Conservation (phyloP, 441 rosid species). For the Euphorbia corollata region DNA sequence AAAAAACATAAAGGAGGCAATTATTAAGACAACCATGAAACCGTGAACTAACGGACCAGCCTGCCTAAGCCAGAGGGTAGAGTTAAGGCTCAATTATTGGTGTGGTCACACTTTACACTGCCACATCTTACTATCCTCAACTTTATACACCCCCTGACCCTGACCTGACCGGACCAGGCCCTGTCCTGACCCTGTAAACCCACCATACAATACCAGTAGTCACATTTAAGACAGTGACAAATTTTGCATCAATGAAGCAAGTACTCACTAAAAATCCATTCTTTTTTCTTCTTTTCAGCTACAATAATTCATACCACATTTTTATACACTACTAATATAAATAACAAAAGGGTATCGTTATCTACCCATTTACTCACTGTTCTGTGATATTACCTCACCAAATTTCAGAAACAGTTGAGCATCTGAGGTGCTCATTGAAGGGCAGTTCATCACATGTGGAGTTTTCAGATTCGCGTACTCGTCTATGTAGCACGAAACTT, state of each 20-base stretch:
- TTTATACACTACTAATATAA: slow-evolving; percentile 20
- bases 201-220: neutral
- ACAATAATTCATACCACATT: slow-evolving; percentile 27
- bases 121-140: too few relatives aligned
- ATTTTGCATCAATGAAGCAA: neutral
- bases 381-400: slow-evolving; percentile 89
- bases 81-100: slow-evolving; percentile 1
- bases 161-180: neutral
- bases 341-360: neutral
- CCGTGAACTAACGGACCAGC: neutral
- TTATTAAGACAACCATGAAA: neutral
- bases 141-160: neutral
- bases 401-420: slow-evolving; percentile 87
- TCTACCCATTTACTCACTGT: slow-evolving; percentile 24
- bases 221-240: neutral
- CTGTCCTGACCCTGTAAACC: neutral
- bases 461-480: slow-evolving; percentile 84
- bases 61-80: neutral
- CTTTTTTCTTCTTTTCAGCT: slow-evolving; percentile 7
- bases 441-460: slow-evolving; percentile 70
- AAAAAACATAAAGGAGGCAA: neutral
- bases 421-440: slow-evolving; percentile 92
- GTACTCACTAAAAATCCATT: neutral
- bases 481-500: slow-evolving; percentile 56
- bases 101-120: neutral